Percentiles rank a stretch among this genome's conserved stretches.
Conservation (phyloP, 2,329 filamentous ascomycete genomes). For the Aspergillus sp. region DNA sequence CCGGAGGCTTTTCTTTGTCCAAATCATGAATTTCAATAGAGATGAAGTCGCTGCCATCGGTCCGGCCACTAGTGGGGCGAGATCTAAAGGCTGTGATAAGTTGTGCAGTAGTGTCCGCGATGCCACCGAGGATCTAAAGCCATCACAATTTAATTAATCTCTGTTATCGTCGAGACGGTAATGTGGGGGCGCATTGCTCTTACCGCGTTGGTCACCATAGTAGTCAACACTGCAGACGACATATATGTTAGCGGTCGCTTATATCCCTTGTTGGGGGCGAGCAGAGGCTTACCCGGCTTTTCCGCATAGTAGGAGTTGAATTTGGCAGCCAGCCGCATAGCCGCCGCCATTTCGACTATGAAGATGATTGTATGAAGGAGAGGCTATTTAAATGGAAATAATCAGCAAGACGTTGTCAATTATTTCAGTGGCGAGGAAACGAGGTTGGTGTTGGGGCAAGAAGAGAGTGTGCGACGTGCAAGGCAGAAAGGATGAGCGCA, state of each 20-base stretch:
- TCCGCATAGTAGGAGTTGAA: slow-evolving; percentile 95
- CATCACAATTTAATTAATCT: slow-evolving; percentile 12
- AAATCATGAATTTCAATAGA: slow-evolving; percentile 88
- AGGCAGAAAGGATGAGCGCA: background rate
- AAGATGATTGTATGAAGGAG: slow-evolving; percentile 82
- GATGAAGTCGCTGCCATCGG: slow-evolving; percentile 65
- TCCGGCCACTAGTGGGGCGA: slow-evolving; percentile 61
- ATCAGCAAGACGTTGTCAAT: background rate
- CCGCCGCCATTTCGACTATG: slow-evolving; percentile 82
- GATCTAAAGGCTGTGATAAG: slow-evolving; percentile 73
- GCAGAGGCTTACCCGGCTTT: slow-evolving; percentile 65
- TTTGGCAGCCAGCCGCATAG: slow-evolving; percentile 76
- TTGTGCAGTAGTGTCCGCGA: slow-evolving; percentile 95
- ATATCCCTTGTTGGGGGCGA: background rate
- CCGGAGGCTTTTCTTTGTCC: slow-evolving; percentile 72
- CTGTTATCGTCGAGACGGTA: background rate
- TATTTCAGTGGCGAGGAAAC: slow-evolving; percentile 1
- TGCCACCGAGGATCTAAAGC: slow-evolving; percentile 73
- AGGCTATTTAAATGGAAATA: slow-evolving; percentile 59
- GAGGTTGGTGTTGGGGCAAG: slow-evolving; percentile 2
- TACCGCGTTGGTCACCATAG: slow-evolving; percentile 98
- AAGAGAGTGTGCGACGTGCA: background rate
- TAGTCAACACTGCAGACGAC: slow-evolving; percentile 72
- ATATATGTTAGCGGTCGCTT: slow-evolving; percentile 17
- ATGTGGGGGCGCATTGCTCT: slow-evolving; percentile 24